Base-by-base conservation (phyloP, 176 grass and related monocot species). In the Ananas comosus region DNA sequence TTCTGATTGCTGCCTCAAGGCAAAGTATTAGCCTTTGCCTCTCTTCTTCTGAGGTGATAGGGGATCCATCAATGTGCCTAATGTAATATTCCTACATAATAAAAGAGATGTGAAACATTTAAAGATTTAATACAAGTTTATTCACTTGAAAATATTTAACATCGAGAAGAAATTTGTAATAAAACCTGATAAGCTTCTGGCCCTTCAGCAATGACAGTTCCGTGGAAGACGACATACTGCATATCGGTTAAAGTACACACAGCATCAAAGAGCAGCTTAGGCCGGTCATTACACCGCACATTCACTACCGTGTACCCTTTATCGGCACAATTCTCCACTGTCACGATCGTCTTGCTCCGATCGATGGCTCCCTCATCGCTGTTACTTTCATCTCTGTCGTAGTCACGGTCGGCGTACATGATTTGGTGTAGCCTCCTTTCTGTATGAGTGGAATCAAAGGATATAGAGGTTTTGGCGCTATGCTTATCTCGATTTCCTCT, bases 1-100 rank as follows among this genome's bases (percentile, higher is more conserved):
- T 69, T 61, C 65, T 69, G 18, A 77, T 77, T 69, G 75, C 75
- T 50, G 75, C 75, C 75, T 77, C 75, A 65, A 77, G 67, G 65
- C 75, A 77, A 13, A 77, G 66, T 16, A 77, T 59, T 69, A 77
- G 21, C 48, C 75, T 68, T 12, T 69, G 75, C 66, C 75, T 68
- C 16, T 77, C 75, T 10, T 53, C 75, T 69, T 69, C 75, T 4
- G 75, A 77, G 53, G 65, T 69, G 16, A 77, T 69, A 9, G 75
- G 65, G 42, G 17, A 69, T 69, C 75, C 75, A 61, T 77, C 75
- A 0, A 61, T 23, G 22, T 77, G 75, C 23, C 75, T 48, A 51
- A 77, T 77, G 33, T 77, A 77, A 22, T 77, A 77, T 25, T 77
- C 75, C 75, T 77, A 59, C 65, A 77, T 28, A 33, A 63, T 49